Evolutionary conservation across 2,329 filamentous ascomycete genomes (phyloP), one percentile per base, ranked within the genome.

Genomic region (Pseudophaeomoniella oleicola): DNA sequence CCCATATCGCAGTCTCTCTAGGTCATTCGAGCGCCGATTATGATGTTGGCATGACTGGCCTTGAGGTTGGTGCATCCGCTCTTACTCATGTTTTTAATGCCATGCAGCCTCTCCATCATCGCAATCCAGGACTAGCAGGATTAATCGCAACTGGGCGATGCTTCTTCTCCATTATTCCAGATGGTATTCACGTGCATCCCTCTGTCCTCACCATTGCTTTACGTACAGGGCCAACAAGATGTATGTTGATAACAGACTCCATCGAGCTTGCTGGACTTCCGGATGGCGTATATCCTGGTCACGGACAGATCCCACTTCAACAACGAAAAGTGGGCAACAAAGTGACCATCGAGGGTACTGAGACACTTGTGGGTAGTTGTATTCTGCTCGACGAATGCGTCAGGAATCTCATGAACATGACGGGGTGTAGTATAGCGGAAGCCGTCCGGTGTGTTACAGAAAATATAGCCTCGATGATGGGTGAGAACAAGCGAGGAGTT

Each of bases 11-110:
- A 33, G 63, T 69, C 31, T 66, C 64, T 12, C 56, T 70, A 32
- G 66, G 66, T 19, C 70, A 73, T 49, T 64, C 59, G 9, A 58
- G 56, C n/a, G 68, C 67, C 5, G 60, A 58, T 4, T 65, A 63
- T 45, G 49, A 58, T 9, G 46, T 66, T 32, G 69, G 67, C 3
- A 44, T 65, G 2, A 39, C 50, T 10, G 69, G 62, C 3, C 46
- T 71, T 6, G 40, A 51, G 19, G 60, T 62, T 16, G 70, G 69
- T 15, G 69, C 69, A 18, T 67, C 55, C 29, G 57, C 62, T 30
- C 49, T 73, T 2, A 73, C 70, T 1, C 69, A 73, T 46, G 64
- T 64, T 0, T 58, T 72, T 31, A 72, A 74, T 44, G 67, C 66
- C 31, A 72, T 72, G 68, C 53, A 61, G 19, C 55, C 62, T 2